Base-by-base conservation (phyloP, 1,284 basidiomycete genomes). In the Ustilago curta region DNA sequence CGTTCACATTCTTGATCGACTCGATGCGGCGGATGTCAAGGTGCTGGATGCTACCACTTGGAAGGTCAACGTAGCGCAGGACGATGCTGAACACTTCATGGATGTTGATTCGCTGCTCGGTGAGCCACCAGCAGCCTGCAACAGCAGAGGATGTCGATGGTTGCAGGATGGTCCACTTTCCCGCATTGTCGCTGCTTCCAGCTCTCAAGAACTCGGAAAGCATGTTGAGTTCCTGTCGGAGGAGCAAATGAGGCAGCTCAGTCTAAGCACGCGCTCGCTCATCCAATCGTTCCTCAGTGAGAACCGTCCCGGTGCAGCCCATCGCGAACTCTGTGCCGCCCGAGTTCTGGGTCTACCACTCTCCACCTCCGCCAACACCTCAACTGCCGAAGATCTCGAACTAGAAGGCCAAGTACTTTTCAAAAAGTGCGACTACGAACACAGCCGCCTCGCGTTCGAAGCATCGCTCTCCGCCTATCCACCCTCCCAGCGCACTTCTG, bases 81-180 rank as follows among this genome's bases (percentile, higher is more conserved):
- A 68, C 7, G 25, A 57, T 11, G 29, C 18, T 16, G 37, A 62
- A 6, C 57, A 67, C 14, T 64, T 68, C 25, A 27, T 29, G 4
- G 51, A 61, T n/a, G 25, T 58, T 2, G 32, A 8, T 0, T 50
- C 55, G 12, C 31, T 70, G 18, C 50, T 67, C 12, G 14, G 21
- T 4, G 50, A 72, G 31, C 27, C 58, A 9, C 74, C 74, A 2
- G 9, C 65, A 25, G 32, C 53, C 2, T 51, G 44, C 59, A 71
- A 76, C 57, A 59, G 37, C 2, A 63, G 23, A 25, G 74, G 74
- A 27, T 76, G 74, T 57, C 53, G 65, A 25, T 76, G 74, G 79
- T 60, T 76, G 49, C 75, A 81, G 43, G 79, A 81, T 23, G 75
- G 75, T 0, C 77, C 79, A 5, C 62, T 79, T 2, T 53, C 70